Evolutionary conservation across 208 protist genomes (phyloP).

Genomic region (Trypanosoma grayi): DNA sequence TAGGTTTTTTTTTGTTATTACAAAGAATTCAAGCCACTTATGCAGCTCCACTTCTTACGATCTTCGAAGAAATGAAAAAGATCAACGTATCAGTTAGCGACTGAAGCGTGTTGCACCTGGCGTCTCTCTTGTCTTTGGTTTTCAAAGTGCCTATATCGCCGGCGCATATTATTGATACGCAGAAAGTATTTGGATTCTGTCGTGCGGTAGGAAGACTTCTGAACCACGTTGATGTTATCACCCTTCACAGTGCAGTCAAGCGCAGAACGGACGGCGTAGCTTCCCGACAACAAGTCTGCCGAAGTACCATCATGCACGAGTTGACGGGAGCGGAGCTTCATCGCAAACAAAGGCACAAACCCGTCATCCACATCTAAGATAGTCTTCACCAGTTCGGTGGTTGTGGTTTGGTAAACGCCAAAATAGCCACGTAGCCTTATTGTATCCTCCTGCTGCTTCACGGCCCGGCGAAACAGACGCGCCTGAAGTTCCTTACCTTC

Average conservation of each 20-base stretch:
- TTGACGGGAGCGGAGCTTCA: constrained; percentile 82
- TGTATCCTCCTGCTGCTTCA: constrained; percentile 89
- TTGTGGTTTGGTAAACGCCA: constrained; percentile 88
- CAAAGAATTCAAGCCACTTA: background rate
- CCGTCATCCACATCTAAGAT: constrained; percentile 83
- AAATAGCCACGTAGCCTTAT: constrained; percentile 89
- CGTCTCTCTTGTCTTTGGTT: constrained; percentile 32
- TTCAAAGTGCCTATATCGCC: constrained; percentile 42
- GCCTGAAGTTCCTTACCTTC: constrained; percentile 87
- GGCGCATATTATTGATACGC: constrained; percentile 68
- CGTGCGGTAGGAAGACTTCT: constrained; percentile 63
- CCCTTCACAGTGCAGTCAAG: constrained; percentile 81
- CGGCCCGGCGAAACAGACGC: constrained; percentile 84
- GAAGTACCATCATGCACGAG: constrained; percentile 84
- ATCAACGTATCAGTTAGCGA: constrained; percentile 8
- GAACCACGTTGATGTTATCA: constrained; percentile 83
- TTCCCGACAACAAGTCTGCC: constrained; percentile 73
- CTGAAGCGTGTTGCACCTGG: constrained; percentile 1
- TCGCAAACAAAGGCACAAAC: constrained; percentile 74
- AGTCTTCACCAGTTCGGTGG: constrained; percentile 72
- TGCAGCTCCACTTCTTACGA: no score
- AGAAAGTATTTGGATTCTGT: constrained; percentile 71
- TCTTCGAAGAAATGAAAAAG: background rate
- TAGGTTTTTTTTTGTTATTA: constrained; percentile 1
- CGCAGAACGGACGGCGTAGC: constrained; percentile 65